Evolutionary conservation across 1,284 basidiomycete genomes (phyloP), one percentile per base, ranked within the genome.

Genomic region (Cryptococcus sp.): DNA sequence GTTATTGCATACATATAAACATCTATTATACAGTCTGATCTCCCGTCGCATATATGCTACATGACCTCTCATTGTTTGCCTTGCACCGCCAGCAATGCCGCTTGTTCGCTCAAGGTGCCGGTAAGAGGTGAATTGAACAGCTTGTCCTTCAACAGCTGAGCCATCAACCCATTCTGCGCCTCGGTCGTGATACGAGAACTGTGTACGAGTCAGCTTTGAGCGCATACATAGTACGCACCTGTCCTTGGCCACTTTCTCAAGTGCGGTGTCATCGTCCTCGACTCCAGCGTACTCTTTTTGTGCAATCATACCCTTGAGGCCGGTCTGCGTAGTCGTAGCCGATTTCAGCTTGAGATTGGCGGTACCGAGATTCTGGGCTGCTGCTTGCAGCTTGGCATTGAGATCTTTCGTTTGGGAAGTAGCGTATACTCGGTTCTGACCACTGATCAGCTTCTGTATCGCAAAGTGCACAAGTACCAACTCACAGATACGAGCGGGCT

Each of bases 361-460:
- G 0, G 61, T 45, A 54, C 41, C 46, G 20, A 39, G 65, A 64
- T 4, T 54, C 22, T 53, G 70, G 58, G 50, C 46, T 1, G 78
- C 75, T 22, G 74, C 68, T 7, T 58, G 61, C 4, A 98, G 81
- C 77, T 98, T 98, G 75, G 89, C 87, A 43, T 90, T 89, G 43
- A 99, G 80, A 78, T 98, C 94, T 17, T 83, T 79, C 2, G 98
- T 81, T 74, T 97, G 93, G 0, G 89, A 89, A 0, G 93, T 91
- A 1, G 89, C 87, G 73, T 96, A 96, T 55, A 88, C 88, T 44
- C 91, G 88, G 69, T 96, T 96, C 93, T 96, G 68, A 13, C n/a
- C 16, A 16, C 16, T 29, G 8, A 49, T 59, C 15, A 62, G 46
- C 41, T 13, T 22, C 11, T 4, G 39, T 8, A 15, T 34, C 26